A percentile compares a stretch with the other conserved stretches of the same genome.
phyloP scores from a whole-genome alignment of 2,329 filamentous ascomycete species.

The Cyphellophora europaea region DNA sequence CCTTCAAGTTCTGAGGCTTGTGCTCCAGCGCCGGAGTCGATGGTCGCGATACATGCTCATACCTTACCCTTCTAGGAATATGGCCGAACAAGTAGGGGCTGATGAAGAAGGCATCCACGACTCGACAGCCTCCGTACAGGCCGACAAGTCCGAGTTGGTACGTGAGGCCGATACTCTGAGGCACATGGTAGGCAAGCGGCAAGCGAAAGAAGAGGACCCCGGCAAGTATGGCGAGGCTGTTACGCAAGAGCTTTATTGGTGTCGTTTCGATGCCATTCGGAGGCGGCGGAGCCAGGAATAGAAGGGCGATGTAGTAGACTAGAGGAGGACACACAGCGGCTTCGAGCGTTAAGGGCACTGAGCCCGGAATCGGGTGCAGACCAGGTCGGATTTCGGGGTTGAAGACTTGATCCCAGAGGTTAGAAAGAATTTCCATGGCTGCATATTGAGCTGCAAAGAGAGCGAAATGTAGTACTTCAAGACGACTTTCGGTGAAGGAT shows the following conservation, averaged over 20 bases:
- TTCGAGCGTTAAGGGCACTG: conserved; percentile 28
- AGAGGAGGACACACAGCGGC: conserved; percentile 31
- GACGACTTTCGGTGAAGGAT: too few species aligned
- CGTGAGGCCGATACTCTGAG: conserved; percentile 35
- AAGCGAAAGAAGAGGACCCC: conserved; percentile 32
- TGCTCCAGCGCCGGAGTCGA: conserved; percentile 18
- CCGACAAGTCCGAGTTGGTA: conserved; percentile 36
- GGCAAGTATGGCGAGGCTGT: conserved; percentile 27
- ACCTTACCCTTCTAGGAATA: conserved; percentile 32
- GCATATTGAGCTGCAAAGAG: too few species aligned
- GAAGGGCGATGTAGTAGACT: conserved; percentile 32
- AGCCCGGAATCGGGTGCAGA: conserved; percentile 32
- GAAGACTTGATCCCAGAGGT: not conserved
- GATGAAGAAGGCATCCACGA: conserved; percentile 36
- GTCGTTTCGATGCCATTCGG: conserved; percentile 24
- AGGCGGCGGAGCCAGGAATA: conserved; percentile 31
- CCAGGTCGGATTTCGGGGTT: conserved; percentile 21
- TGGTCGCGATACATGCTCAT: conserved; percentile 25
- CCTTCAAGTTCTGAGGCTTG: conserved; percentile 7
- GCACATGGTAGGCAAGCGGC: conserved; percentile 32
- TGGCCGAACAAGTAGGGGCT: conserved; percentile 30
- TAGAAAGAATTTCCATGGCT: not conserved
- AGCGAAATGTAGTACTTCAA: too few species aligned
- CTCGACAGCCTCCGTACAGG: conserved; percentile 31
- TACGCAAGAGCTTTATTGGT: conserved; percentile 25